Base-by-base conservation (phyloP, 164 flowering plant genomes). In the Akebia trifoliata region DNA sequence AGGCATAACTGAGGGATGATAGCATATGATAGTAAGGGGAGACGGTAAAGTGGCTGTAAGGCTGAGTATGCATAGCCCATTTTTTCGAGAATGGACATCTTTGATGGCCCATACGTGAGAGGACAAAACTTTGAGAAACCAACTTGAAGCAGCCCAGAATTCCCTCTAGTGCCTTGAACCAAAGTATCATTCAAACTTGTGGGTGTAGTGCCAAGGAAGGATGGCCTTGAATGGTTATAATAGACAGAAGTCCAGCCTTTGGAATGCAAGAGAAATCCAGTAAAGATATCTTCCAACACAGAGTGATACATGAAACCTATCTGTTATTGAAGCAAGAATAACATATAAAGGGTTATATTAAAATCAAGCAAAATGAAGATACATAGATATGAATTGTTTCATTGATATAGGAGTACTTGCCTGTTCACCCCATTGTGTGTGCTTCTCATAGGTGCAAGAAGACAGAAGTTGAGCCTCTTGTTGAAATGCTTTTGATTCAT, bases 81-180 rank as follows among this genome's bases (percentile, higher is more conserved):
- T 11, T 37, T 64, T 29, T 51, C 63, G 32, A 57, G 59, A 30
- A 57, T 45, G 20, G 63, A 30, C 40, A 54, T 70, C 9, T 46
- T 61, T 17, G 45, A 39, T 25, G 35, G 1, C 15, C 78, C 72
- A 39, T 63, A 67, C 4, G 30, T 66, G 24, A 74, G 56, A 9
- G 78, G 74, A 49, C 78, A 59, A 21, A 47, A 74, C 18, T 36
- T 60, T 9, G 78, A 74, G 38, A 70, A 37, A 25, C 51, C 62
- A 32, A 56, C 62, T 50, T 61, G 47, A 20, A 67, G 39, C 43
- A 61, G 44, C 1, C 71, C 71, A 34, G 62, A 42, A 11, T 22
- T 17, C 71, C 71, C 62, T 58, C 56, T 68, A 31, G 49, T 57
- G 51, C 14, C 12, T 39, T 68, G 66, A 45, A 62, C 59, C 44